A percentile compares a stretch with the other conserved stretches of the same genome.
Evolutionary conservation across 768 basidiomycete species (phyloP).

Genomic region (Pleurotus djamor): DNA sequence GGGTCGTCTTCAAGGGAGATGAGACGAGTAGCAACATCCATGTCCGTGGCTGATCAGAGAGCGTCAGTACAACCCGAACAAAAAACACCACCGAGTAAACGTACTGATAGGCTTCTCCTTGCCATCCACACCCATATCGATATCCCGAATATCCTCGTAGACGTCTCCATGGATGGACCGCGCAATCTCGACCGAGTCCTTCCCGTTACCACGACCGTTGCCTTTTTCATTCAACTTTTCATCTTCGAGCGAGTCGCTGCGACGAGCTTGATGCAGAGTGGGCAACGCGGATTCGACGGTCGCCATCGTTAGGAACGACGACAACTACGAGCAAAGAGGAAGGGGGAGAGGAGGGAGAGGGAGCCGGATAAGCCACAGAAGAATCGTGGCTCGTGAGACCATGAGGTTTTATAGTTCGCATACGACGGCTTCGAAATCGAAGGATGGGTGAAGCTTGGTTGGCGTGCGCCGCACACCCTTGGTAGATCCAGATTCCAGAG

Average conservation of each 20-base stretch:
- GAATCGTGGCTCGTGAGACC: no score
- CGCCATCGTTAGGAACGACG: conserved; percentile 7
- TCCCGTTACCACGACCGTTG: background rate
- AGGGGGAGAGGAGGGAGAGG: no score
- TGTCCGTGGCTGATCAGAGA: conserved; percentile 32
- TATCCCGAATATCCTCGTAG: conserved; percentile 26
- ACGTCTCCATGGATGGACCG: conserved; percentile 20
- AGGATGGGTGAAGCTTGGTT: no score
- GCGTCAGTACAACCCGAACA: background rate
- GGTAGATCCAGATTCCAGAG: no score
- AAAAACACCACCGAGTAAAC: conserved; percentile 1
- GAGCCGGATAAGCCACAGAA: no score
- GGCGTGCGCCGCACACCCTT: no score
- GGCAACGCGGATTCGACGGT: conserved; percentile 9
- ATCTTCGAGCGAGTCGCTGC: conserved; percentile 16
- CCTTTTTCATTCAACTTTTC: conserved; percentile 21
- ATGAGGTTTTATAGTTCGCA: no score
- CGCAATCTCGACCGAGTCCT: conserved; percentile 12
- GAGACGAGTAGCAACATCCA: conserved; percentile 44
- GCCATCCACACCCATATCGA: conserved; percentile 44
- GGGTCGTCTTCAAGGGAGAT: conserved; percentile 56
- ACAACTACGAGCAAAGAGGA: background rate
- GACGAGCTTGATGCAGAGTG: conserved; percentile 5
- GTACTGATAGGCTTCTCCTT: conserved; percentile 49
- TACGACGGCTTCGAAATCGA: no score